Evolutionary conservation across 148 eudicot genomes (phyloP).

Genomic region (Amaranthus cruentus): DNA sequence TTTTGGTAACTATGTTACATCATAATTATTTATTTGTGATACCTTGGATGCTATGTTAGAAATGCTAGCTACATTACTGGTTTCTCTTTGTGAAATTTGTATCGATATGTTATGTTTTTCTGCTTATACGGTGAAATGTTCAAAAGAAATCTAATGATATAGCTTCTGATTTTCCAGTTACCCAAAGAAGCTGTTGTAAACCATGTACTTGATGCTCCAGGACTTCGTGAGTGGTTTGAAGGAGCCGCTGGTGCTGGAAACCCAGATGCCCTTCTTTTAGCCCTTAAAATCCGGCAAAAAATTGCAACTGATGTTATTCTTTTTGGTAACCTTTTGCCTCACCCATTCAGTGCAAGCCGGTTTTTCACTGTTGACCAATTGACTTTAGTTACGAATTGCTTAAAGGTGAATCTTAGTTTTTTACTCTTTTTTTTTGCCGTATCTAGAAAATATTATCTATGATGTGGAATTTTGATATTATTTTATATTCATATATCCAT

Average conservation of each 20-base stretch:
- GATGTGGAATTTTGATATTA: not conserved
- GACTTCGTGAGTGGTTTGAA: constrained; percentile 73
- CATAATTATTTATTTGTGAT: not conserved
- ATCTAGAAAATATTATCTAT: not conserved
- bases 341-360: constrained; percentile 54
- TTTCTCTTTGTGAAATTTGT: not conserved
- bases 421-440: not conserved
- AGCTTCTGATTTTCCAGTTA: constrained; percentile 45
- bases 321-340: constrained; percentile 72
- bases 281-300: constrained; percentile 63
- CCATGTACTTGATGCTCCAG: constrained; percentile 71
- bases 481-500: not conserved
- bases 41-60: not conserved
- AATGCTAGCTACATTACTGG: not conserved
- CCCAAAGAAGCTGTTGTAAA: constrained; percentile 56
- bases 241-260: constrained; percentile 73
- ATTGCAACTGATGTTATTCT: constrained; percentile 37
- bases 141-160: not conserved
- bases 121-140: not conserved
- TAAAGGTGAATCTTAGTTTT: constrained; percentile 47
- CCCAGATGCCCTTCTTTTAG: constrained; percentile 90
- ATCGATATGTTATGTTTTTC: not conserved
- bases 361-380: constrained; percentile 66
- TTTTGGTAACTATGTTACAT: too few relatives aligned
- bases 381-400: constrained; percentile 52